These are phyloP conservation scores for Fusarium penzigii DNA, from an alignment of 2,329 filamentous ascomycete species.

Conservation along the genomic window DNA sequence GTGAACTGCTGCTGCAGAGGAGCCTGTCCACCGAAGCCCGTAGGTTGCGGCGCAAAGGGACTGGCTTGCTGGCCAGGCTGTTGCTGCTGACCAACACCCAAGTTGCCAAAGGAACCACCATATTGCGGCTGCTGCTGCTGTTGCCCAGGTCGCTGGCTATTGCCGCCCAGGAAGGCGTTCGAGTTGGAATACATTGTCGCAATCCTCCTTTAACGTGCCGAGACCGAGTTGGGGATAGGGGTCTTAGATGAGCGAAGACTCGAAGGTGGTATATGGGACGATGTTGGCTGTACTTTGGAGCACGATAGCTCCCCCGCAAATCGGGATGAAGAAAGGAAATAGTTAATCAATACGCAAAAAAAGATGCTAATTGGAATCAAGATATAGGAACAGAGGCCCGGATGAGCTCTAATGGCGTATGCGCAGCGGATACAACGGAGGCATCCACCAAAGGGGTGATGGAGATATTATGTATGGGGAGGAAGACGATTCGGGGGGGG, in stretches of 20 bases:
- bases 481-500: too few species aligned
- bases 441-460: background rate
- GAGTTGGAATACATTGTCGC: conserved; percentile 82
- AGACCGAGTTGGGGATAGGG: conserved; percentile 4
- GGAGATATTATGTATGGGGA: background rate
- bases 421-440: background rate
- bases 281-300: conserved; percentile 9
- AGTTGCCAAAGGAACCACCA: conserved; percentile 46
- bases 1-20: conserved; percentile 59
- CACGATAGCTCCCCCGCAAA: conserved; percentile 15
- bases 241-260: too few species aligned
- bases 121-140: conserved; percentile 50
- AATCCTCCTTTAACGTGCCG: conserved; percentile 7
- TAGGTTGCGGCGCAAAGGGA: conserved; percentile 60
- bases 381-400: background rate
- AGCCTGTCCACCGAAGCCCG: conserved; percentile 54
- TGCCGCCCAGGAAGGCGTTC: conserved; percentile 80
- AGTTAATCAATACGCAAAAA: background rate
- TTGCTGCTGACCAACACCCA: conserved; percentile 45
- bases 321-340: background rate
- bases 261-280: too few species aligned
- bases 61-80: conserved; percentile 51
- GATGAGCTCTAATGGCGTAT: background rate
- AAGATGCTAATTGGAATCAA: background rate
- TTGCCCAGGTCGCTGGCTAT: conserved; percentile 69